Base-by-base conservation (phyloP, 306 rosid genomes). In the Trifolium subterraneum region DNA sequence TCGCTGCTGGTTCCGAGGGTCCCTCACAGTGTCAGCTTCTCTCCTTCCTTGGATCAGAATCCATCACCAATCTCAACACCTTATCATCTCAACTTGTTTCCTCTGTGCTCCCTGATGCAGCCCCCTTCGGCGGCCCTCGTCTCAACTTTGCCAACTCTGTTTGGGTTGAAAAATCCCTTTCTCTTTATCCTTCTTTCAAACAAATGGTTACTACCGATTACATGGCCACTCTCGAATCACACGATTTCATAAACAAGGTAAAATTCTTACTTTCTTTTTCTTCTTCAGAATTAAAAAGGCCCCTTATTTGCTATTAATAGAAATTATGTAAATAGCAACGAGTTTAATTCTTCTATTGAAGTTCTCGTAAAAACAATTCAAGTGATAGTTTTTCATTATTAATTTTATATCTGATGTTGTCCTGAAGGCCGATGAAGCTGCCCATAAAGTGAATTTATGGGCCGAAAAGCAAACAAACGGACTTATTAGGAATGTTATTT, bases 231-330 rank as follows among this genome's bases (percentile, higher is more conserved):
- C n/a, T 88, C 15, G 60, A 68, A 42, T 87, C 82, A 22, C 86
- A 72, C 7, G 96, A 93, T 83, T 93, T 90, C 81, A 79, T 61
- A 73, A 85, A 75, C 67, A 83, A 88, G 87, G 98, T 92, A 9
- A 15, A 1, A 4, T 12, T 50, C 4, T 13, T 44, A 10, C 10
- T 6, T 41, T 10, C 13, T 10, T 41, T 10, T 2, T 41, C 42
- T 22, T 22, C 25, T 22, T 22, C 2, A 22, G 25, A 22, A 22
- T 2, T 22, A 22, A 22, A 22, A 22, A 22, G 25, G 25, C 25
- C 25, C 25, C 25, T 22, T 22, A 22, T 22, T 22, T 1, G 25
- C 25, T 22, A 22, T 22, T 22, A 22, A 22, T 1, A 22, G 25
- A 22, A 22, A 22, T 1, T 22, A 22, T 22, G 25, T 22, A 2